These are phyloP conservation scores for Aspergillus tanneri DNA, from an alignment of 2,329 filamentous ascomycete genomes.

Conservation along the genomic window DNA sequence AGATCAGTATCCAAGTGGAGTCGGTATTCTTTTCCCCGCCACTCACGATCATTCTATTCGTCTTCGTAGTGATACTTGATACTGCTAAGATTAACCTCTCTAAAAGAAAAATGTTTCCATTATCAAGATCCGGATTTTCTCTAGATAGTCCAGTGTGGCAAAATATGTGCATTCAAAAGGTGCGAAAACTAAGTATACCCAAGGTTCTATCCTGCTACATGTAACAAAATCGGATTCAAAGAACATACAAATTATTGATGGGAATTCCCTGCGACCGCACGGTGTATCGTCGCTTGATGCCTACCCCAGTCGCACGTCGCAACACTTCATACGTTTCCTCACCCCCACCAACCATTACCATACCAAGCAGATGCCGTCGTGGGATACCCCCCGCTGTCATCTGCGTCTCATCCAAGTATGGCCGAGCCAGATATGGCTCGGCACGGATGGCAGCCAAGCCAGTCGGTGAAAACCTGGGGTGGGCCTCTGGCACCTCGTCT, in stretches of 20 bases:
- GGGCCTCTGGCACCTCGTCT: slow-evolving; percentile 8
- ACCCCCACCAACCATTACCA: slow-evolving; percentile 79
- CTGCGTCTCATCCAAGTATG: slow-evolving; percentile 74
- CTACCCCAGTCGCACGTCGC: slow-evolving; percentile 63
- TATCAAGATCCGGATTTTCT: too few relatives aligned
- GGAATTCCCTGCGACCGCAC: slow-evolving; percentile 77
- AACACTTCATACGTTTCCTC: slow-evolving; percentile 65
- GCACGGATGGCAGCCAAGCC: slow-evolving; percentile 35
- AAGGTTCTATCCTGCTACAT: not conserved
- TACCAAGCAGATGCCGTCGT: slow-evolving; percentile 70
- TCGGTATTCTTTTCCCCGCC: too few relatives aligned
- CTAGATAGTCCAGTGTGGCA: too few relatives aligned
- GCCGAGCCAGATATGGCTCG: slow-evolving; percentile 54
- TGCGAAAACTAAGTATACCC: not conserved
- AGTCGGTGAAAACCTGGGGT: slow-evolving; percentile 37
- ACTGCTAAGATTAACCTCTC: too few relatives aligned
- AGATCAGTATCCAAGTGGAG: too few relatives aligned
- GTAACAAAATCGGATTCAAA: not conserved
- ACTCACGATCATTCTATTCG: too few relatives aligned
- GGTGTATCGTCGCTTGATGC: slow-evolving; percentile 73
- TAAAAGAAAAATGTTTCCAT: too few relatives aligned
- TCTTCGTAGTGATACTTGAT: too few relatives aligned
- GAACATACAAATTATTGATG: slow-evolving; percentile 75
- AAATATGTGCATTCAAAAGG: too few relatives aligned
- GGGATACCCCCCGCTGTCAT: slow-evolving; percentile 66